Percentiles rank a stretch among this genome's conserved stretches.
Evolutionary conservation across 2,329 filamentous ascomycete species (phyloP).

Genomic region (Fusarium liriodendri): DNA sequence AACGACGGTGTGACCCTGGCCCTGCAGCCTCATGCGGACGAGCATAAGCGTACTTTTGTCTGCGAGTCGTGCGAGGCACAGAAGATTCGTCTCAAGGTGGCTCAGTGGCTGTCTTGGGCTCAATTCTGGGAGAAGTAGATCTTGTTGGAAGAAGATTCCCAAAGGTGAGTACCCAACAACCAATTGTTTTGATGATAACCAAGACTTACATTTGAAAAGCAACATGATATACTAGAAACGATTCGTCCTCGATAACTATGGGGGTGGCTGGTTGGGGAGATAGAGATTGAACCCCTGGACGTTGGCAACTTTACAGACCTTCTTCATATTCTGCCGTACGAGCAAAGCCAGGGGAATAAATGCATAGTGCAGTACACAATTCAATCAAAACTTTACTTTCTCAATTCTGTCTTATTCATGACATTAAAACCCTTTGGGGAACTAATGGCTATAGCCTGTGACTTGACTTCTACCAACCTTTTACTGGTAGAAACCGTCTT

Average conservation of each 20-base stretch:
- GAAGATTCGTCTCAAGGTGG: conserved; percentile 13
- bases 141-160: background rate
- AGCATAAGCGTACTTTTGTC: conserved; percentile 22
- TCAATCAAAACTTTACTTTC: background rate
- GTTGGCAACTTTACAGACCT: background rate
- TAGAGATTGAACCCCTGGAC: background rate
- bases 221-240: background rate
- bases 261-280: background rate
- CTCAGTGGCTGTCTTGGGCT: conserved; percentile 19
- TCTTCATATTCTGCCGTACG: background rate
- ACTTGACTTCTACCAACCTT: background rate
- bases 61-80: conserved; percentile 19
- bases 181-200: background rate
- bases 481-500: background rate
- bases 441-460: background rate
- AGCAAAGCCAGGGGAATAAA: background rate
- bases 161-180: background rate
- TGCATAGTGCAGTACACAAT: background rate
- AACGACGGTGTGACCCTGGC: conserved; percentile 27
- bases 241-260: background rate
- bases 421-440: background rate
- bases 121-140: conserved; percentile 12
- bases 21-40: conserved; percentile 23
- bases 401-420: background rate
- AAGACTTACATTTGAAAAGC: background rate